phyloP scores from a whole-genome alignment of 192 early-diverging fungal species.

The Gigaspora rosea region DNA sequence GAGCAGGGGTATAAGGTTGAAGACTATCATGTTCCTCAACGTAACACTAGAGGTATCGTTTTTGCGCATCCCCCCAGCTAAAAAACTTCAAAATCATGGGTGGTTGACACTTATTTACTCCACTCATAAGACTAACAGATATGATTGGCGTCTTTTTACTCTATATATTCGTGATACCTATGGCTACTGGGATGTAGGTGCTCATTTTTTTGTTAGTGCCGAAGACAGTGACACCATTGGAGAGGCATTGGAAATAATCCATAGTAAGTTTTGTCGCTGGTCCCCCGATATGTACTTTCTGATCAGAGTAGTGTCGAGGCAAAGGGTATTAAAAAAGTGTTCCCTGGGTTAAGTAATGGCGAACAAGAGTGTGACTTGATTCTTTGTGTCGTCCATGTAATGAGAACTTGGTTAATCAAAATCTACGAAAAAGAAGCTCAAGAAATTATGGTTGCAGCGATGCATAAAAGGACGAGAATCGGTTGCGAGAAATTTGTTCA shows the following conservation, averaged over 20 bases:
- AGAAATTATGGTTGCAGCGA: not conserved
- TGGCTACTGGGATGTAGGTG: conserved; percentile 21
- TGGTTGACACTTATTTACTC: conserved; percentile 34
- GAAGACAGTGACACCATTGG: conserved; percentile 2
- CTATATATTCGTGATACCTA: conserved; percentile 25
- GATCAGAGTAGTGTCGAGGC: conserved; percentile 13
- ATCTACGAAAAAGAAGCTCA: not conserved
- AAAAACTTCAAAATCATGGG: not conserved
- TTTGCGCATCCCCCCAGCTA: conserved; percentile 17
- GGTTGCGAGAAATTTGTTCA: not conserved
- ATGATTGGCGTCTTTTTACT: conserved; percentile 29
- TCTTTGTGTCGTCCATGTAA: conserved; percentile 21
- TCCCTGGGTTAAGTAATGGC: not conserved
- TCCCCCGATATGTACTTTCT: conserved; percentile 20
- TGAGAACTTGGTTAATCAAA: conserved; percentile 25
- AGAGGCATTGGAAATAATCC: conserved; percentile 27
- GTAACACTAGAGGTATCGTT: conserved; percentile 17
- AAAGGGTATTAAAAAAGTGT: conserved; percentile 14
- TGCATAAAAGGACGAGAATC: not conserved
- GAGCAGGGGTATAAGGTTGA: no score
- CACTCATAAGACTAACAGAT: conserved; percentile 25
- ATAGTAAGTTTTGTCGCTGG: not conserved
- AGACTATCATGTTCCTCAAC: no score
- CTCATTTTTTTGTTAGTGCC: conserved; percentile 33
- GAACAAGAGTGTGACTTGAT: conserved; percentile 30